These are phyloP conservation scores for Ulota crispa DNA, from an alignment of 225 moss, liverwort and hornwort species.

Conservation along the genomic window DNA sequence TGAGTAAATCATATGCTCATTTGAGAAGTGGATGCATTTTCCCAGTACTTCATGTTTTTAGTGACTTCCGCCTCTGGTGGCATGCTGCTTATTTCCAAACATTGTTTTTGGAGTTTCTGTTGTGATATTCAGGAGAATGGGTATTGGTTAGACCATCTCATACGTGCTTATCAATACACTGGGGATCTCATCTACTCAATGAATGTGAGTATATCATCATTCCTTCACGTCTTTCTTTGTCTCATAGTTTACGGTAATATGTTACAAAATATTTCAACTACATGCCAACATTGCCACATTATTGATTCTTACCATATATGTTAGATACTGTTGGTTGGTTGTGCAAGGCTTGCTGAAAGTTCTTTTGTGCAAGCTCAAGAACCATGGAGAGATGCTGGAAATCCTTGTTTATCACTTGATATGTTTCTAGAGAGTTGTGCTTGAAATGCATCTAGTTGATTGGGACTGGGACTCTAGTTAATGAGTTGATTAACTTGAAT, in stretches of 20 bases:
- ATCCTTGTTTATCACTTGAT: too few relatives aligned
- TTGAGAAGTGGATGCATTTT: neutral
- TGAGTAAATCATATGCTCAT: neutral
- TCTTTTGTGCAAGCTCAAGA: slow-evolving; percentile 77
- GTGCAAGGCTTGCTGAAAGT: slow-evolving; percentile 20
- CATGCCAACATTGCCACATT: neutral
- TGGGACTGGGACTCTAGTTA: too few relatives aligned
- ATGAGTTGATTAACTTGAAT: too few relatives aligned
- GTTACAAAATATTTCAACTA: neutral
- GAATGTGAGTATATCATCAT: slow-evolving; percentile 49
- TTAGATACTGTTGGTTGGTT: neutral
- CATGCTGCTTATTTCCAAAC: neutral
- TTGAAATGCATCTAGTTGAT: too few relatives aligned
- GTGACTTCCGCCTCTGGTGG: neutral
- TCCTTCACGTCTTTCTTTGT: neutral
- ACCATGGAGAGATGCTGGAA: slow-evolving; percentile 83
- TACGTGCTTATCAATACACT: slow-evolving; percentile 88
- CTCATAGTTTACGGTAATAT: slow-evolving; percentile 1
- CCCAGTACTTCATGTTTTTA: neutral
- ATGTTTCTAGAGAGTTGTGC: too few relatives aligned
- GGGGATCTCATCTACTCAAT: slow-evolving; percentile 88
- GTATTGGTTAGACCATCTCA: slow-evolving; percentile 86
- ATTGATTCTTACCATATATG: too few relatives aligned
- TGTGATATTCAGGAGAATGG: slow-evolving; percentile 75
- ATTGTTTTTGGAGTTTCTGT: neutral